Evolutionary conservation across 192 early-diverging fungal species (phyloP), one percentile per base, ranked within the genome.

Genomic region (Entrophospora sp.): DNA sequence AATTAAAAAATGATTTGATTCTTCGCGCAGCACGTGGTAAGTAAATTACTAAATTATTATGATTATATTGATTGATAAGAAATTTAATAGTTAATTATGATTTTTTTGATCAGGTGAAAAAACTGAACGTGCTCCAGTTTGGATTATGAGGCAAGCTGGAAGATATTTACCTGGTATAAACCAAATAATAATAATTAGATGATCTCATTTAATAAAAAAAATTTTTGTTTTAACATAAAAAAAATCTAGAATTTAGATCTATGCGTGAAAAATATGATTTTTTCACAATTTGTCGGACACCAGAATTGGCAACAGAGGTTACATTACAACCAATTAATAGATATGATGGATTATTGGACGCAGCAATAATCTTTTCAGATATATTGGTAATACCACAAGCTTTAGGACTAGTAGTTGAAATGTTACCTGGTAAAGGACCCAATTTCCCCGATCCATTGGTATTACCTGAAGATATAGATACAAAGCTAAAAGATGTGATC

Each of bases 141-240:
- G 96, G 96, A 91, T 96, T 73, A 97, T 97, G 95, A 82, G 96
- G 44, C 96, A 99, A 76, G 96, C 96, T 8, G 96, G 96, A 12
- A 83, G 96, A 16, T 97, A 97, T 65, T 79, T 99, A 72, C 94
- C 96, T 53, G 89, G 89, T 91, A 81, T 68, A 69, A 49, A 16
- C 20, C 38, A 36, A 66, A 2, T n/a, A n/a, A n/a, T n/a, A n/a
- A n/a, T n/a, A n/a, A n/a, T n/a, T n/a, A n/a, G n/a, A n/a, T n/a
- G n/a, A n/a, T n/a, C n/a, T n/a, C n/a, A n/a, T n/a, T n/a, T n/a
- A n/a, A n/a, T n/a, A n/a, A n/a, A n/a, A n/a, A n/a, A n/a, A n/a
- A n/a, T n/a, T n/a, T n/a, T n/a, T n/a, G n/a, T n/a, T n/a, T n/a
- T n/a, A n/a, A n/a, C n/a, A n/a, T n/a, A n/a, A n/a, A n/a, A n/a